Conservation (phyloP, 176 grass and related monocot species). For the Tillandsia leiboldiana region DNA sequence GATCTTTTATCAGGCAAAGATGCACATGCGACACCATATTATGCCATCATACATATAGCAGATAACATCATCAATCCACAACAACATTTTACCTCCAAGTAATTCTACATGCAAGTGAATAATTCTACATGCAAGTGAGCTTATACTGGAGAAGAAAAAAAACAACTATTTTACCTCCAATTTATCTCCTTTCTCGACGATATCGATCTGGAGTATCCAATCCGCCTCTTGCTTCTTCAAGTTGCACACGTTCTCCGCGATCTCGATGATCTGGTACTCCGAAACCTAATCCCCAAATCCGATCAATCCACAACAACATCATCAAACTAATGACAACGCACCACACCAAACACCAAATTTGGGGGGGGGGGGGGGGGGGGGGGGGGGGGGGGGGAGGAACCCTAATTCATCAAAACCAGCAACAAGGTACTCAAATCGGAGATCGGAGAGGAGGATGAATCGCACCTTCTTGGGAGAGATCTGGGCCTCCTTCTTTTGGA, state of each 20-base stretch:
- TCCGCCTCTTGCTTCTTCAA: slow-evolving; percentile 97
- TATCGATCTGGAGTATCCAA: slow-evolving; percentile 89
- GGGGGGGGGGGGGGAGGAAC: neutral
- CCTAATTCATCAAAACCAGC: neutral
- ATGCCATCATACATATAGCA: no score
- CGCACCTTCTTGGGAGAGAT: slow-evolving; percentile 66
- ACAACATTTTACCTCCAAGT: no score
- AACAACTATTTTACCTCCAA: slow-evolving; percentile 43
- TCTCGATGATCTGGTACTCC: slow-evolving; percentile 94
- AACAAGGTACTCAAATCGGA: neutral
- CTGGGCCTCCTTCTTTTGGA: slow-evolving; percentile 45
- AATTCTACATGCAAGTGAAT: no score
- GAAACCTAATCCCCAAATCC: slow-evolving; percentile 41
- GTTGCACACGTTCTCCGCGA: slow-evolving; percentile 96
- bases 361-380: no score
- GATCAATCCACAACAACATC: neutral
- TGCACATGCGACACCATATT: neutral
- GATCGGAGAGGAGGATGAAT: neutral
- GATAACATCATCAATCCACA: no score
- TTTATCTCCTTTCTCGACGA: slow-evolving; percentile 75
- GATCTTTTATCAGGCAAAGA: no score
- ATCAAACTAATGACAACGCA: slow-evolving; percentile 7
- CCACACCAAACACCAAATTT: slow-evolving; percentile 1
- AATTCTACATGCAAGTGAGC: no score
- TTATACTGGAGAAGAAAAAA: neutral